Base-by-base conservation (phyloP, 352 stramenopile species). In the Phytophthora sansomeana region DNA sequence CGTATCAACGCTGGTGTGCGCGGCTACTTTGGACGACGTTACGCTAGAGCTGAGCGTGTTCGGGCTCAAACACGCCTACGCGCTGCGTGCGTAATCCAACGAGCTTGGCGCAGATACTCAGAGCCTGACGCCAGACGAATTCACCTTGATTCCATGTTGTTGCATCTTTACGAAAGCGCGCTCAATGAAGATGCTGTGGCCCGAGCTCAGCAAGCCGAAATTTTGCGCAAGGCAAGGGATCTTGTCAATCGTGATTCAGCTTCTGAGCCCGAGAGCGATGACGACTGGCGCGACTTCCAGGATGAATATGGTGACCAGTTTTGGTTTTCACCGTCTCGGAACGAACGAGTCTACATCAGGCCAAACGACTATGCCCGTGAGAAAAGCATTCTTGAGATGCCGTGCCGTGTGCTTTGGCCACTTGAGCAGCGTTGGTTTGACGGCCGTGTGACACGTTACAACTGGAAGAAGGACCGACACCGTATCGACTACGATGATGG, bases 251-350 rank as follows among this genome's bases (percentile, higher is more conserved):
- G 69, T 14, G 84, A 93, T 71, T 94, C 86, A 11, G 86, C 86
- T 24, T 94, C 86, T 0, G 86, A 93, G 32, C 53, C 75, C 0
- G 84, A 92, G 42, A 90, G 80, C 41, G 87, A 95, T 29, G 81
- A 93, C 36, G 87, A 93, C 69, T 95, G 87, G 87, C 67, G 69
- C 11, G 85, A 91, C 28, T 90, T 91, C 32, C 53, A 80, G 42
- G 83, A 91, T 46, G 78, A 89, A 16, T 70, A 77, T 19, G 83
- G 80, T 5, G 78, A 87, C 41, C 74, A 79, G 48, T 93, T 92
- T 48, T 95, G 84, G 82, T 95, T 93, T 67, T 95, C 87, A 8
- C 81, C 87, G 6, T 93, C 83, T 13, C 74, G 80, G 4, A 87
- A 91, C 46, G 56, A 74, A 35, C 79, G 83, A 0, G 60, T 75